Evolutionary conservation across 2,329 filamentous ascomycete species (phyloP), one percentile per base, ranked within the genome.

Genomic region (Lojkania enalia): DNA sequence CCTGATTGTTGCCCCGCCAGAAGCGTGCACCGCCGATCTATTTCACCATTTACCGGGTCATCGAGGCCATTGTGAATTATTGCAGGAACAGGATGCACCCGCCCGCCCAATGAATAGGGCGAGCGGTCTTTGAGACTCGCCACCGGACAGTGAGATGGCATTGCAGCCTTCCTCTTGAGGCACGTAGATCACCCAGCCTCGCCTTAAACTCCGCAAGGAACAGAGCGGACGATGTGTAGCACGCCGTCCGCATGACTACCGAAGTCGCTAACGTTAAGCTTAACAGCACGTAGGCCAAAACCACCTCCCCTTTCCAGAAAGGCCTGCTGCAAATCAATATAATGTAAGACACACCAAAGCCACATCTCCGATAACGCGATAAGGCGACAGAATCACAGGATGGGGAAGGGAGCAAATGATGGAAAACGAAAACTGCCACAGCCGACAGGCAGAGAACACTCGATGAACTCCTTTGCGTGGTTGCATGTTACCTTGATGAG

Each of bases 231-330:
- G 38, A 50, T 51, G 42, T 21, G 5, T 7, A 32, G 36, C 7
- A 19, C 33, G 38, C 49, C 42, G 45, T 56, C 51, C 60, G 38
- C 46, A 48, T 58, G 51, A 58, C 53, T 49, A 45, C 31, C 46
- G 47, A 47, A 31, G 42, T 48, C 47, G 55, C 66, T 61, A 62
- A 57, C 45, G 39, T 60, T 63, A 63, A 66, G 63, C 63, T 66
- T 66, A 61, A 62, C 61, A 60, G 58, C 57, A 61, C 56, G 52
- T 58, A 56, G 44, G 46, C 38, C 39, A 20, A 52, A 57, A 55
- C 39, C 55, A 65, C 62, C 63, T 67, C 60, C 65, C 63, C 49
- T 51, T 64, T 59, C 19, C 46, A 59, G 53, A 32, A 39, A 55
- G 55, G 43, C 3, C 32, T 33, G 41, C 49, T 52, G 60, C 55